Conservation (phyloP, 2,329 filamentous ascomycete genomes). For the Fusarium tanahbumbuense region DNA sequence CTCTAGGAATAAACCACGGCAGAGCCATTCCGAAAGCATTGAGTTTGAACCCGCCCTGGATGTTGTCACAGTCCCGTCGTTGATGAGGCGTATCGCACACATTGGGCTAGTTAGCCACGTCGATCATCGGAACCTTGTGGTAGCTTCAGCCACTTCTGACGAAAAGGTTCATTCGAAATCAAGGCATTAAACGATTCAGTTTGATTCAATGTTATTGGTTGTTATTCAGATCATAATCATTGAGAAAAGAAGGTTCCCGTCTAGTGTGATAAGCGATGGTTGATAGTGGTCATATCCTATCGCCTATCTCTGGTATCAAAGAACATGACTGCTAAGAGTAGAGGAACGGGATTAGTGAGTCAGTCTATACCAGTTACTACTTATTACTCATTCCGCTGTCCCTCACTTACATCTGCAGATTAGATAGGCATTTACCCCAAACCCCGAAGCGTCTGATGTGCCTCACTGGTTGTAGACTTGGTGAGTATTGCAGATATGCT, state of each 20-base stretch:
- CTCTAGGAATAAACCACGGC: background rate
- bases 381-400: background rate
- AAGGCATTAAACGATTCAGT: slow-evolving; percentile 9
- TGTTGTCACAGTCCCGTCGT: slow-evolving; percentile 20
- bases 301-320: background rate
- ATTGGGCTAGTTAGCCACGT: slow-evolving; percentile 28
- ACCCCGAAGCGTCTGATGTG: background rate
- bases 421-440: background rate
- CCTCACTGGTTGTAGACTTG: background rate
- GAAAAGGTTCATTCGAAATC: slow-evolving; percentile 21
- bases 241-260: background rate
- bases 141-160: slow-evolving; percentile 23
- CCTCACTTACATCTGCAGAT: background rate
- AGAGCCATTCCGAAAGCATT: slow-evolving; percentile 28
- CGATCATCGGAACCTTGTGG: slow-evolving; percentile 32
- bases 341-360: background rate
- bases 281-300: background rate
- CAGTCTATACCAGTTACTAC: background rate
- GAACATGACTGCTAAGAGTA: background rate
- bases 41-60: slow-evolving; percentile 15
- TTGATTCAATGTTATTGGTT: background rate
- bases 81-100: slow-evolving; percentile 16
- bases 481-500: background rate
- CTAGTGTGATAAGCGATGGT: background rate
- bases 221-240: background rate